Evolutionary conservation across 805 yeast species (phyloP).

Genomic region (Spathaspora passalidarum): DNA sequence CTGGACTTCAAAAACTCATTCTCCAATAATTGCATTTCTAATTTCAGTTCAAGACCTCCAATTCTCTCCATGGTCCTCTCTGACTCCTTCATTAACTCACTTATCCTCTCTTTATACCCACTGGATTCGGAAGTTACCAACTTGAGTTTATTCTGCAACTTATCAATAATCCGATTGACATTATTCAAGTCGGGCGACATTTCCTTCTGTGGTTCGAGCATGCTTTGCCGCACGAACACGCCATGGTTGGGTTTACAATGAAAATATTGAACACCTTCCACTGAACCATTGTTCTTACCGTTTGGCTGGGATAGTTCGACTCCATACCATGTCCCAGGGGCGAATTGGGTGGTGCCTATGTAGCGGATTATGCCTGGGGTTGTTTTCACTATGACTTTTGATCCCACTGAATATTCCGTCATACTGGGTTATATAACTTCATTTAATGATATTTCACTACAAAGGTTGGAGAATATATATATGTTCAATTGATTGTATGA

Average conservation of each 20-base stretch:
- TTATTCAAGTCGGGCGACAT: neutral
- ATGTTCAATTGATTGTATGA: too few relatives aligned
- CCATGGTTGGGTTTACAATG: slow-evolving; percentile 36
- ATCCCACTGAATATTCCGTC: neutral
- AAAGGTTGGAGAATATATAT: too few relatives aligned
- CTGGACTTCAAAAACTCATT: slow-evolving; percentile 38
- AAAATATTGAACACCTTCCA: slow-evolving; percentile 44
- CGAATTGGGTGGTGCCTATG: slow-evolving; percentile 55
- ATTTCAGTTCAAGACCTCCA: slow-evolving; percentile 15
- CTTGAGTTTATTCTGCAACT: slow-evolving; percentile 46
- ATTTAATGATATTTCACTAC: too few relatives aligned
- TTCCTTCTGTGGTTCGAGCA: neutral
- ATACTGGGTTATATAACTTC: too few relatives aligned
- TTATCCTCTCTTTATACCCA: slow-evolving; percentile 16
- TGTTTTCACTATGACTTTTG: neutral
- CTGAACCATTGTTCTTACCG: slow-evolving; percentile 52
- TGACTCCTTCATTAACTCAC: slow-evolving; percentile 13
- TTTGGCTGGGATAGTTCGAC: slow-evolving; percentile 36
- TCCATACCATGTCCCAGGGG: slow-evolving; percentile 56
- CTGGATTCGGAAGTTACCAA: slow-evolving; percentile 23
- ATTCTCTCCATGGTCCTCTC: slow-evolving; percentile 1
- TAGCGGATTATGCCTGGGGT: slow-evolving; percentile 44
- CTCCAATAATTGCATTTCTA: slow-evolving; percentile 40
- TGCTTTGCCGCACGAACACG: slow-evolving; percentile 4
- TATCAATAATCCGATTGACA: slow-evolving; percentile 19